phyloP scores from a whole-genome alignment of 495 filamentous ascomycete species.

The Neurospora sp. region DNA sequence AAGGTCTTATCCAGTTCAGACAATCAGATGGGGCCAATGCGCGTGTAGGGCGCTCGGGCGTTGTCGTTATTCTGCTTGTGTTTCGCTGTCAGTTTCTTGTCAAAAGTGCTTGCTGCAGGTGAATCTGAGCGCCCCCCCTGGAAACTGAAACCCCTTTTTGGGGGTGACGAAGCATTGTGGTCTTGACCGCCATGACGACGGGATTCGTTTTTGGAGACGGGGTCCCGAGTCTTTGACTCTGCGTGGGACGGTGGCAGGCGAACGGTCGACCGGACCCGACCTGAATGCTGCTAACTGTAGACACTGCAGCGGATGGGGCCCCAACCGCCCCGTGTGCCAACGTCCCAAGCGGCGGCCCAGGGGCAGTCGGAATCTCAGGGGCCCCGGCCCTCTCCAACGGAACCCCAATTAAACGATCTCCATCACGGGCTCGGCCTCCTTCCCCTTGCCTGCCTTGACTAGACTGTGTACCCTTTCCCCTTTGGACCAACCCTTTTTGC shows the following conservation, averaged over 20 bases:
- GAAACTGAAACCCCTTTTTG: neutral
- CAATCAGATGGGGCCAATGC: neutral
- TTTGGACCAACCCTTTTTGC: constrained; percentile 1
- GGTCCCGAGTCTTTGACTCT: neutral
- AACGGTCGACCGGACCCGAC: neutral
- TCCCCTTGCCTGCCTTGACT: neutral
- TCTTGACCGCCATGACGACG: neutral
- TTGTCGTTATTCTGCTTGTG: neutral
- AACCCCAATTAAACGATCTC: constrained; percentile 4
- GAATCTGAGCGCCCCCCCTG: neutral
- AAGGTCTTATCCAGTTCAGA: neutral
- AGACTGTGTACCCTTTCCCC: neutral
- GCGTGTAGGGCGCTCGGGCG: neutral
- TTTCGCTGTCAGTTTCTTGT: neutral
- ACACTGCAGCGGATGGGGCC: neutral
- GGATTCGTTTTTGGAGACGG: neutral
- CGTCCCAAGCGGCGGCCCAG: neutral
- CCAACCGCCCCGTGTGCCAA: neutral
- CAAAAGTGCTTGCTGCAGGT: neutral
- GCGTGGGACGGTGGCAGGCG: neutral
- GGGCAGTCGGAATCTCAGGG: neutral
- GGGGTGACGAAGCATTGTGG: neutral
- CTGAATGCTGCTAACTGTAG: neutral
- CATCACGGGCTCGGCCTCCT: neutral
- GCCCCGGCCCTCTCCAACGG: neutral